Conservation (phyloP, 2,329 filamentous ascomycete species). For the Fusarium nygamai region DNA sequence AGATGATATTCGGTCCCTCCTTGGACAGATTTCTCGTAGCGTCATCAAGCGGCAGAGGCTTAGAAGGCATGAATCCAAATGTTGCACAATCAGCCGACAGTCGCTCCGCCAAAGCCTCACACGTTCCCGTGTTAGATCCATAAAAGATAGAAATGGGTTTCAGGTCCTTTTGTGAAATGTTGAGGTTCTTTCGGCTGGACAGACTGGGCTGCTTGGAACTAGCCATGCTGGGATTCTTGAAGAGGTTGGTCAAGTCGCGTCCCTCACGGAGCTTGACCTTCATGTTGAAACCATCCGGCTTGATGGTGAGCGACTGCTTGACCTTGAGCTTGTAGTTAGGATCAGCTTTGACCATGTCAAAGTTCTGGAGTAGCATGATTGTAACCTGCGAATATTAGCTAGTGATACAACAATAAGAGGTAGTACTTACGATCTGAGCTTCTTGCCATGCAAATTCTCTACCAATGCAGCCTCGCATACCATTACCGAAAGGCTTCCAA, state of each 20-base stretch:
- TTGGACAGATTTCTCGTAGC: background rate
- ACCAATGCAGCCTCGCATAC: constrained; percentile 6
- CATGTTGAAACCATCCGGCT: background rate
- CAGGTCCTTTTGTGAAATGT: background rate
- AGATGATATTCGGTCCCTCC: background rate
- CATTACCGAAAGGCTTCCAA: constrained; percentile 8
- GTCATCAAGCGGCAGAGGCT: background rate
- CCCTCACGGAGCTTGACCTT: background rate
- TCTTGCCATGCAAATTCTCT: constrained; percentile 8
- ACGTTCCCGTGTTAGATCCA: background rate
- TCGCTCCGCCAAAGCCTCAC: background rate
- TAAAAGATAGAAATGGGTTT: constrained; percentile 8
- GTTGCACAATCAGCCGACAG: constrained; percentile 2
- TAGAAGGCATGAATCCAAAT: background rate
- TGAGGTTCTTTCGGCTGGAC: background rate
- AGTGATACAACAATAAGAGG: accelerated
- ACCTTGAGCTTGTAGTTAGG: constrained; percentile 8
- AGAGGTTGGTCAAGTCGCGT: background rate
- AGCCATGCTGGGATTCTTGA: background rate
- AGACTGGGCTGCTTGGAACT: background rate
- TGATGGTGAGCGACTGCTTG: background rate
- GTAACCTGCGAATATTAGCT: background rate
- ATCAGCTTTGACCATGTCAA: background rate
- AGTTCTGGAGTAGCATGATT: constrained; percentile 7
- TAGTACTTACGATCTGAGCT: background rate